Percentiles rank a stretch among this genome's conserved stretches.
These are phyloP conservation scores for Umbellularia californica DNA, from an alignment of 164 flowering plant genomes.

Conservation along the genomic window DNA sequence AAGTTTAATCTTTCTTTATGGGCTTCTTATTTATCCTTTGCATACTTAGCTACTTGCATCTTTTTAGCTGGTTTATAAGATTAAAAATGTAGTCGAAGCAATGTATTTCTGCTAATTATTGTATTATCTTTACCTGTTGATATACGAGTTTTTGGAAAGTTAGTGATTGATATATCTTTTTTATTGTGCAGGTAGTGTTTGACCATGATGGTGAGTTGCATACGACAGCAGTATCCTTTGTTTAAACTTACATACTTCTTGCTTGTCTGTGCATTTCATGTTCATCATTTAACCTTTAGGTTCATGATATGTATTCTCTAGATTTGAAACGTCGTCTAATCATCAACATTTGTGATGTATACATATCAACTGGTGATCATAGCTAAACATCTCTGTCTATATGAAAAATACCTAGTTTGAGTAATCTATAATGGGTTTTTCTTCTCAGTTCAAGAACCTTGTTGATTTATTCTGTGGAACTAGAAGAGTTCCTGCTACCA, in stretches of 20 bases:
- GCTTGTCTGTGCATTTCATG: too few species aligned
- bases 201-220: slow-evolving; percentile 86
- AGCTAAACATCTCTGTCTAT: background rate
- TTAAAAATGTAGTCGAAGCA: background rate
- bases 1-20: background rate
- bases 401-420: background rate
- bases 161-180: slow-evolving; percentile 1
- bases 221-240: slow-evolving; percentile 7
- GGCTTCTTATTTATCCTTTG: background rate
- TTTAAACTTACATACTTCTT: background rate
- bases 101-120: background rate
- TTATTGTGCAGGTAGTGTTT: slow-evolving; percentile 80
- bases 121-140: background rate
- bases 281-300: background rate
- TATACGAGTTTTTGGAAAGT: background rate
- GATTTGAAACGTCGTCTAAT: too few species aligned
- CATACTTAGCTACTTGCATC: background rate
- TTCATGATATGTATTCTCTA: too few species aligned
- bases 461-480: background rate
- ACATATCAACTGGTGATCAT: too few species aligned
- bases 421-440: background rate
- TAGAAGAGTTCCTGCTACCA: too few species aligned
- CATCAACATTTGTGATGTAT: too few species aligned
- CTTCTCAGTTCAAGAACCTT: background rate
- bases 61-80: background rate